These are phyloP conservation scores for Diversispora eburnea DNA, from an alignment of 192 early-diverging fungal species.

Conservation along the genomic window DNA sequence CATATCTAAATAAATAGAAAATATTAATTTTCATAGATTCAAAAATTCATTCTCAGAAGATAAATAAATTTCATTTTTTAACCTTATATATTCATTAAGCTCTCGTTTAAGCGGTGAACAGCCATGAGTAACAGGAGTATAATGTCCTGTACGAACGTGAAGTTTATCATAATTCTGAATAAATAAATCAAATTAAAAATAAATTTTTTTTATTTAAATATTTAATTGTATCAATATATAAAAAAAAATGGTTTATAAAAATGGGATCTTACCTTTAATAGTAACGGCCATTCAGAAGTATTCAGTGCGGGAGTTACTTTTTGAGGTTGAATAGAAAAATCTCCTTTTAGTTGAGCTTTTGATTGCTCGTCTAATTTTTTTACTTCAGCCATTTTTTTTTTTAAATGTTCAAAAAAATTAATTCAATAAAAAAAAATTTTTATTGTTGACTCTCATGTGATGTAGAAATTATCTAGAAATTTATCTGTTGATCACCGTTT, in stretches of 20 bases:
- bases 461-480: too few species aligned
- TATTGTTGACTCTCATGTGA: too few species aligned
- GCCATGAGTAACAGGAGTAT: slow-evolving; percentile 95
- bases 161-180: slow-evolving; percentile 91
- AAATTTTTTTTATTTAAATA: background rate
- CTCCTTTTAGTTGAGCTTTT: background rate
- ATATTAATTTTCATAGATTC: background rate
- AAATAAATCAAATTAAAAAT: background rate
- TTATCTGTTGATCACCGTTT: too few species aligned
- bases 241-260: background rate
- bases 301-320: slow-evolving; percentile 74
- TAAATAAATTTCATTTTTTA: background rate
- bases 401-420: too few species aligned
- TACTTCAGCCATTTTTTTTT: background rate
- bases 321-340: slow-evolving; percentile 80
- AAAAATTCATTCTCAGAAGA: background rate
- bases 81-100: slow-evolving; percentile 83
- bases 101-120: slow-evolving; percentile 93
- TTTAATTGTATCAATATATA: background rate
- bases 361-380: too few species aligned
- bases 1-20: slow-evolving; percentile 60
- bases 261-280: slow-evolving; percentile 70
- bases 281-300: slow-evolving; percentile 92
- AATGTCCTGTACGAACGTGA: slow-evolving; percentile 95
- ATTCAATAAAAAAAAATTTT: too few species aligned